Evolutionary conservation across 805 yeast species (phyloP).

Genomic region (Lipomyces yamanashiensis): DNA sequence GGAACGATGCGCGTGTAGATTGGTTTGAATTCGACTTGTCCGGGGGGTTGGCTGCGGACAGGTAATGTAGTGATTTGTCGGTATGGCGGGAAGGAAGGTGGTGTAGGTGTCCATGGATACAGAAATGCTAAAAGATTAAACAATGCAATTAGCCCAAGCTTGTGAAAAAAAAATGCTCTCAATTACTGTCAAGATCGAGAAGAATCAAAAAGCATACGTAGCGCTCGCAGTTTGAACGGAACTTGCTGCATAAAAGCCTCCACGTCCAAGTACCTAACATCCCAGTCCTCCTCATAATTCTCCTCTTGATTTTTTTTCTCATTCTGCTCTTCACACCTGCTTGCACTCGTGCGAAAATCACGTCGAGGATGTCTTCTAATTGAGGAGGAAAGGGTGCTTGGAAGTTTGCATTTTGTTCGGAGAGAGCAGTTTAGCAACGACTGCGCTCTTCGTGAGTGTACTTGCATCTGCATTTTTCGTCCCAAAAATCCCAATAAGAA

Average conservation of each 20-base stretch:
- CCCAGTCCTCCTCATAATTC: neutral
- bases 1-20: neutral
- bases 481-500: too few relatives aligned
- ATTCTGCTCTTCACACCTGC: neutral
- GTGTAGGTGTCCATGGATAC: constrained; percentile 22
- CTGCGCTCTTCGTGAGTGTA: too few relatives aligned
- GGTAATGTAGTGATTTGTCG: constrained; percentile 8
- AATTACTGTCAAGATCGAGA: neutral
- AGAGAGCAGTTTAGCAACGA: too few relatives aligned
- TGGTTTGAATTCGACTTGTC: neutral
- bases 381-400: neutral
- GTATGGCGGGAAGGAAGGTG: constrained; percentile 15
- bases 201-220: constrained; percentile 4
- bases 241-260: neutral
- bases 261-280: constrained; percentile 1
- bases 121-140: constrained; percentile 8
- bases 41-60: neutral
- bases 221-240: constrained; percentile 10
- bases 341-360: too few relatives aligned
- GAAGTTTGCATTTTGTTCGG: too few relatives aligned
- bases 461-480: too few relatives aligned
- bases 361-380: neutral
- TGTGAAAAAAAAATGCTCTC: too few relatives aligned
- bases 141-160: neutral
- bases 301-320: neutral